Percentiles rank a stretch among this genome's conserved stretches.
Conservation (phyloP, 768 basidiomycete species). For the Podaxis pistillaris region DNA sequence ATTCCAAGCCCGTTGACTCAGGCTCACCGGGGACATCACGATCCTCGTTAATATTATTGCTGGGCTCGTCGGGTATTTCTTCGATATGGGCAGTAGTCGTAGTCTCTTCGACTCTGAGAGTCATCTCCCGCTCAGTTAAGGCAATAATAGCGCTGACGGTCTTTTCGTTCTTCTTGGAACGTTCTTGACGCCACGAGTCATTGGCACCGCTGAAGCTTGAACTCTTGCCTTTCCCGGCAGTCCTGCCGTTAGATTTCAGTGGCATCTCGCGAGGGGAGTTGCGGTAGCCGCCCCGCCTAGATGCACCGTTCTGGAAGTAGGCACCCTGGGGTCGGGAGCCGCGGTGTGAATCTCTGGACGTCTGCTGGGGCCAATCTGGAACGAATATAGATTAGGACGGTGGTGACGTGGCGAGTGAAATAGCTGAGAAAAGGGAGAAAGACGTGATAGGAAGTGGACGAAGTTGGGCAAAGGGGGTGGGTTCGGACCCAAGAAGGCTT, state of each 20-base stretch:
- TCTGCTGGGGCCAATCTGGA: background rate
- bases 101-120: background rate
- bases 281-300: background rate
- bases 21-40: background rate
- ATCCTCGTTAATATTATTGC: background rate
- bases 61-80: background rate
- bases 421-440: background rate
- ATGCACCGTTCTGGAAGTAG: background rate
- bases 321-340: background rate
- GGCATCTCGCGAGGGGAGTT: background rate
- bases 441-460: background rate
- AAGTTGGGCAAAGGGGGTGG: background rate
- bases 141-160: background rate
- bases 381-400: background rate
- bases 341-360: background rate
- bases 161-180: background rate
- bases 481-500: too few species aligned
- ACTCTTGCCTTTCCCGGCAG: background rate
- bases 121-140: constrained; percentile 6
- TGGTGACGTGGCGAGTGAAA: background rate
- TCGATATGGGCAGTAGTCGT: background rate
- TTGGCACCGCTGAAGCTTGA: too few species aligned
- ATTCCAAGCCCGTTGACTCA: background rate
- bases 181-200: background rate
- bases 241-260: background rate